phyloP scores from a whole-genome alignment of 1,139 yeast species.

The Pneumocystis sp. region DNA sequence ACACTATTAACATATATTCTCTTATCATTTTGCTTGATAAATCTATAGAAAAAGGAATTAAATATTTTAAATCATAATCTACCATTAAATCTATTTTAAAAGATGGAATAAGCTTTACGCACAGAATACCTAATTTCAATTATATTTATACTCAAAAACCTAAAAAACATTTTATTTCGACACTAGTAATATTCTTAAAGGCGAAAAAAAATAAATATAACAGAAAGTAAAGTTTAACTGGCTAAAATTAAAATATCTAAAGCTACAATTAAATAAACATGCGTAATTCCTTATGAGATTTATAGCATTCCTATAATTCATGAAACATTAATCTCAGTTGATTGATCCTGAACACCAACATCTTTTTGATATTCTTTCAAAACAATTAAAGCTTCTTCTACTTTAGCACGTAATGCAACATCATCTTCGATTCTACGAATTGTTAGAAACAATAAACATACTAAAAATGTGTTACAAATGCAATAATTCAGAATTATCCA shows the following conservation, averaged over 20 bases:
- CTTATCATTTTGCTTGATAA: no score
- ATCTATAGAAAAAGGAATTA: no score
- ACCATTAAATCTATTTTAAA: not conserved
- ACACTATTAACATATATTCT: no score
- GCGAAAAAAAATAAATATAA: not conserved
- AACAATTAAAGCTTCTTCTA: constrained; percentile 89
- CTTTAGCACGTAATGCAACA: constrained; percentile 76
- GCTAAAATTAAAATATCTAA: not conserved
- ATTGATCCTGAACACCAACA: not conserved
- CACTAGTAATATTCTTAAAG: not conserved
- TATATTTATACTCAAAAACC: not conserved
- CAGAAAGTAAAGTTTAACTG: not conserved
- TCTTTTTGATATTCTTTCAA: constrained; percentile 44
- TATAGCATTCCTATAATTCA: not conserved
- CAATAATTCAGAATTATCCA: constrained; percentile 83
- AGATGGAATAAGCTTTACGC: not conserved
- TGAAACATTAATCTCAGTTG: not conserved
- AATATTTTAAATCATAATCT: no score
- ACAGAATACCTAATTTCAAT: not conserved
- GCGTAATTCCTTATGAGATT: not conserved
- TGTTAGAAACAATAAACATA: not conserved
- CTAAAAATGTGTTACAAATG: constrained; percentile 39
- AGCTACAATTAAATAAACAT: not conserved
- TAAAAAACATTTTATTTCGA: not conserved
- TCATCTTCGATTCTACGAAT: constrained; percentile 45